Conservation (phyloP, 1,284 basidiomycete species). For the Papiliotrema laurentii region DNA sequence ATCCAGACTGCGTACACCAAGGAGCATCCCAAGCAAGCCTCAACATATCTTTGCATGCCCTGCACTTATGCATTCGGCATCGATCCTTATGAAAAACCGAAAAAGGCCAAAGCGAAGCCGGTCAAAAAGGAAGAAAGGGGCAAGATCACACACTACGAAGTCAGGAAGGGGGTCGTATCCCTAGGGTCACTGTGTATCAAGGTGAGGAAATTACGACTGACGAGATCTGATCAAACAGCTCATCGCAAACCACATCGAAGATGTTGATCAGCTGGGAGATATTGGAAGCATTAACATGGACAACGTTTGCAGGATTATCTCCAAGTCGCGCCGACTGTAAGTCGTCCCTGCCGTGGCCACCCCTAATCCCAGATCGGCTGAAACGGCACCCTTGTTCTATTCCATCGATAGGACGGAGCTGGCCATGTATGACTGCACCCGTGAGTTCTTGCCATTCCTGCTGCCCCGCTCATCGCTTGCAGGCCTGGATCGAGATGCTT, state of each 20-base stretch:
- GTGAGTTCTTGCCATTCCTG: constrained; percentile 53
- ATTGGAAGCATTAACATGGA: constrained; percentile 77
- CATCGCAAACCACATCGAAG: constrained; percentile 78
- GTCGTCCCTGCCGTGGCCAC: constrained; percentile 41
- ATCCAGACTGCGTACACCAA: constrained; percentile 76
- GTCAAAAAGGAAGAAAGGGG: constrained; percentile 36
- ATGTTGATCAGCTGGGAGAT: constrained; percentile 84
- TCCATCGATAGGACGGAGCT: constrained; percentile 64
- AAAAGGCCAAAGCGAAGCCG: constrained; percentile 61
- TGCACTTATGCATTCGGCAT: constrained; percentile 70
- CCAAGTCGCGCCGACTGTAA: constrained; percentile 78
- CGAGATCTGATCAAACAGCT: constrained; percentile 54
- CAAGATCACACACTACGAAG: constrained; percentile 63
- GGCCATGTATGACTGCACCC: constrained; percentile 84
- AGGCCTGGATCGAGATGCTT: constrained; percentile 66
- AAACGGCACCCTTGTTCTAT: constrained; percentile 81
- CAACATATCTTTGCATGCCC: constrained; percentile 69
- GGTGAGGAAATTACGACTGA: constrained; percentile 48
- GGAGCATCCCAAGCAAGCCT: constrained; percentile 57
- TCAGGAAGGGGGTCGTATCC: constrained; percentile 59
- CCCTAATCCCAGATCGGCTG: constrained; percentile 55
- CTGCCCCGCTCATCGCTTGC: no score
- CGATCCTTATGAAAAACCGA: constrained; percentile 65
- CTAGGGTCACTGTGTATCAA: constrained; percentile 75
- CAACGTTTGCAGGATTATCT: constrained; percentile 75